phyloP scores from a whole-genome alignment of 495 filamentous ascomycete genomes.

The Hyaloscypha variabilis region DNA sequence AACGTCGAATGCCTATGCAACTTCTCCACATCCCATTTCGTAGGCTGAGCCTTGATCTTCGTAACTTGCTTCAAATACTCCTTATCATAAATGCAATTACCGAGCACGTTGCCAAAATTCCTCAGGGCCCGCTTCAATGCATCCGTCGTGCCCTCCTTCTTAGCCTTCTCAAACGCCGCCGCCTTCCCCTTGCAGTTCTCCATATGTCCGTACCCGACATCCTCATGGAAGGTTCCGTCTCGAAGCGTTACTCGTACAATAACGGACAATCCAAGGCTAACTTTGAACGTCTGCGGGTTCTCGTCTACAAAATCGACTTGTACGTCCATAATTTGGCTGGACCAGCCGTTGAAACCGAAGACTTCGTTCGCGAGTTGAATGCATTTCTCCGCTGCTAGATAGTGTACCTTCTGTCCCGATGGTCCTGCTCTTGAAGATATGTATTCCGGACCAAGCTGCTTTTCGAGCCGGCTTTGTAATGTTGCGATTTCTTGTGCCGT shows the following conservation, averaged over 20 bases:
- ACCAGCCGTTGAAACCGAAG: conserved; percentile 99
- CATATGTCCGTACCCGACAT: conserved; percentile 93
- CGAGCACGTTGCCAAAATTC: conserved; percentile 93
- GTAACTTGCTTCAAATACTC: conserved; percentile 83
- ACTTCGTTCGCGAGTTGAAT: conserved; percentile 97
- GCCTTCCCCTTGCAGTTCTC: conserved; percentile 96
- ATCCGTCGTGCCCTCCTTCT: conserved; percentile 97
- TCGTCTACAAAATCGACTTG: conserved; percentile 86
- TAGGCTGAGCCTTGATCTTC: conserved; percentile 71
- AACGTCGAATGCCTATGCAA: conserved; percentile 81
- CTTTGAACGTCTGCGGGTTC: conserved; percentile 60
- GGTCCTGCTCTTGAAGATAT: conserved; percentile 83
- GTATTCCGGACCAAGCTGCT: conserved; percentile 96
- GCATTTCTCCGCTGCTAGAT: conserved; percentile 89
- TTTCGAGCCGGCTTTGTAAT: conserved; percentile 81
- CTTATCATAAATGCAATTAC: conserved; percentile 98
- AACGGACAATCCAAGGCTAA: conserved; percentile 82
- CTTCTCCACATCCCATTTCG: conserved; percentile 72
- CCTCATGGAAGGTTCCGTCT: conserved; percentile 95
- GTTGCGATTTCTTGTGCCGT: conserved; percentile 91
- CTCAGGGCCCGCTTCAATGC: conserved; percentile 85
- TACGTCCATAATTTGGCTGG: conserved; percentile 82
- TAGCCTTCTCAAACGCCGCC: conserved; percentile 93
- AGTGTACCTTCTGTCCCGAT: conserved; percentile 82
- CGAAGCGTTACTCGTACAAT: conserved; percentile 85